Evolutionary conservation across 768 basidiomycete genomes (phyloP), one percentile per base, ranked within the genome.

Genomic region (Clitopilus hobsonii): DNA sequence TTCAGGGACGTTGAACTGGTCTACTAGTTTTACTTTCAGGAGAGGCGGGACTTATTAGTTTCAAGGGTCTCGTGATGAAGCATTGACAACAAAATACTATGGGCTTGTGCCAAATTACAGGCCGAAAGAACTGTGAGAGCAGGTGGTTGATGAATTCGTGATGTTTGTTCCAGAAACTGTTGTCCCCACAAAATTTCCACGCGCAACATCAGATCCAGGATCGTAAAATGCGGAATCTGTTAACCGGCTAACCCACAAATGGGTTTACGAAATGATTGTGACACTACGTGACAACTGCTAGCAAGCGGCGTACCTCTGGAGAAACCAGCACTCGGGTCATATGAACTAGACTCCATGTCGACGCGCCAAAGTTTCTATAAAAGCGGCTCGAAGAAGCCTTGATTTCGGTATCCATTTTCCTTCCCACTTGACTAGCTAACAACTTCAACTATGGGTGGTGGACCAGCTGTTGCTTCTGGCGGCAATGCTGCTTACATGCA

Each of bases 371-470:
- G 56, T 55, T 55, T 27, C 48, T 72, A 73, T 74, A 71, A 70
- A 72, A 67, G 56, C 61, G 57, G 64, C 38, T 28, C 49, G 60
- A 20, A 20, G 56, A 61, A 58, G 58, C 49, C 24, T 53, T 57
- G 57, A 53, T 65, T n/a, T 65, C 65, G 61, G 41, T 64, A 69
- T 67, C 70, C 65, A 58, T 64, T 36, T 36, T 67, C 64, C 65
- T 65, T 60, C 63, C 56, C 65, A 57, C 49, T 54, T 60, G 56
- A 53, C 60, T 58, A 60, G 57, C 58, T 58, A 38, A 56, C 60
- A 59, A 55, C 53, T 28, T 62, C 61, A 49, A 77, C 58, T 64
- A 88, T 89, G 85, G 83, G 71, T 64, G 81, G 64, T 58, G 84
- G 79, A 67, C 74, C 76, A 61, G 72, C 72, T 58, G 71, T 71